A percentile compares a stretch with the other conserved stretches of the same genome.
phyloP scores from a whole-genome alignment of 108 stramenopile species.

The Pseudonitzschia pungens region DNA sequence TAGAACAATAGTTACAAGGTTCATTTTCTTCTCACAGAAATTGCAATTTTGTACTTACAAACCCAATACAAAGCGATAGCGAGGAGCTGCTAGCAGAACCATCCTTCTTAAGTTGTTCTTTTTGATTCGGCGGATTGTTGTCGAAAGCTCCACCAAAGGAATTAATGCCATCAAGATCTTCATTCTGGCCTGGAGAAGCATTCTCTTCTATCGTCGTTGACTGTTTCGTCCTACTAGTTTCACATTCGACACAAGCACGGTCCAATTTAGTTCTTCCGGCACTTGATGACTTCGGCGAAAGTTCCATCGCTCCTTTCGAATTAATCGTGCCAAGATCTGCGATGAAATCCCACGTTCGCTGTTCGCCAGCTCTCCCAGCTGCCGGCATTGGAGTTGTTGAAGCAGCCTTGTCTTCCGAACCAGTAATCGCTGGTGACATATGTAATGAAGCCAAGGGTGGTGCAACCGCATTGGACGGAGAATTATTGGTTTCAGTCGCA shows the following conservation, averaged over 20 bases:
- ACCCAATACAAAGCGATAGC: background rate
- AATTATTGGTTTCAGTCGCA: background rate
- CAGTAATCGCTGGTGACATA: background rate
- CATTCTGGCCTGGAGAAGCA: constrained; percentile 16
- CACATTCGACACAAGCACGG: background rate
- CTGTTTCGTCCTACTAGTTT: background rate
- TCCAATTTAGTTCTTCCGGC: background rate
- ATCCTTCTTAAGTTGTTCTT: background rate
- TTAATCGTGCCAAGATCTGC: constrained; percentile 17
- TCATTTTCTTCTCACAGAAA: background rate
- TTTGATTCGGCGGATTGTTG: background rate
- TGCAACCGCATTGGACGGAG: background rate
- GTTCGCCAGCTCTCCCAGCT: background rate
- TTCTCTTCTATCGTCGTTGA: constrained; percentile 3
- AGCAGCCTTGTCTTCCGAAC: background rate
- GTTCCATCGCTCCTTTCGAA: constrained; percentile 9
- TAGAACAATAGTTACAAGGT: background rate
- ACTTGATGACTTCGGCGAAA: background rate
- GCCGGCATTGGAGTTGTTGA: background rate
- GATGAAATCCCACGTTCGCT: constrained; percentile 5
- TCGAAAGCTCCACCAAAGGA: constrained; percentile 17
- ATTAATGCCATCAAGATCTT: constrained; percentile 25
- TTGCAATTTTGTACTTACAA: background rate
- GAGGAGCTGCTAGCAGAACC: background rate
- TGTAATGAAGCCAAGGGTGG: background rate